phyloP scores from a whole-genome alignment of 495 filamentous ascomycete species.

The Talaromyces stipitatus region DNA sequence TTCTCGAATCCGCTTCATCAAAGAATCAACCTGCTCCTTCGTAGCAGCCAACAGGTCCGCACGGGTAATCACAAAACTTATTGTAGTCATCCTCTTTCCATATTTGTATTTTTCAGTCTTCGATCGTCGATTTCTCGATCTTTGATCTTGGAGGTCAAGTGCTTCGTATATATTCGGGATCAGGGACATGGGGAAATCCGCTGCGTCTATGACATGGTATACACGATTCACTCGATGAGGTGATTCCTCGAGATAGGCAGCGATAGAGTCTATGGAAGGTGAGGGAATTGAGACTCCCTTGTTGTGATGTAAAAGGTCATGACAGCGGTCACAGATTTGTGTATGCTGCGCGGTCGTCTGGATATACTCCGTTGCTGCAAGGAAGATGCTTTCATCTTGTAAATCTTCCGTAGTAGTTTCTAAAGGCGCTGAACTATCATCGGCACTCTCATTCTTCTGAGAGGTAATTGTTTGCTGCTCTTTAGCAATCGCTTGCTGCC shows the following conservation, averaged over 20 bases:
- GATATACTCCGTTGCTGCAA: constrained; percentile 14
- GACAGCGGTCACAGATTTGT: constrained; percentile 77
- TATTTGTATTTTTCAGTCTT: constrained; percentile 51
- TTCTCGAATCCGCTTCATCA: constrained; percentile 74
- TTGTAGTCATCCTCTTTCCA: constrained; percentile 50
- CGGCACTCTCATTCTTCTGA: constrained; percentile 15
- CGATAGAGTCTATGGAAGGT: constrained; percentile 68
- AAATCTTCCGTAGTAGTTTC: background rate
- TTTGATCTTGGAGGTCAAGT: constrained; percentile 55
- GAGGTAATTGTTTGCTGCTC: constrained; percentile 11
- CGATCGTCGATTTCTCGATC: constrained; percentile 69
- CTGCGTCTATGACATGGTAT: constrained; percentile 96
- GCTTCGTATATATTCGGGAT: constrained; percentile 54
- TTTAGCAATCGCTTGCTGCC: constrained; percentile 34
- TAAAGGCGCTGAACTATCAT: constrained; percentile 1
- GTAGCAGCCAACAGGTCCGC: constrained; percentile 76
- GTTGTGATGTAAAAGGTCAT: constrained; percentile 68
- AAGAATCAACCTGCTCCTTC: constrained; percentile 67
- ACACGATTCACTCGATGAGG: constrained; percentile 84
- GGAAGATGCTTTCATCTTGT: constrained; percentile 21
- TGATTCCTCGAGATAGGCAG: constrained; percentile 74
- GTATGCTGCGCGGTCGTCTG: constrained; percentile 17
- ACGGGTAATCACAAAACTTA: constrained; percentile 86
- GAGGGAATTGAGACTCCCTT: constrained; percentile 61
- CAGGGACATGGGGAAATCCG: constrained; percentile 91